These are phyloP conservation scores for Nakazawaea wyomingensis DNA, from an alignment of 805 yeast species.

Conservation along the genomic window DNA sequence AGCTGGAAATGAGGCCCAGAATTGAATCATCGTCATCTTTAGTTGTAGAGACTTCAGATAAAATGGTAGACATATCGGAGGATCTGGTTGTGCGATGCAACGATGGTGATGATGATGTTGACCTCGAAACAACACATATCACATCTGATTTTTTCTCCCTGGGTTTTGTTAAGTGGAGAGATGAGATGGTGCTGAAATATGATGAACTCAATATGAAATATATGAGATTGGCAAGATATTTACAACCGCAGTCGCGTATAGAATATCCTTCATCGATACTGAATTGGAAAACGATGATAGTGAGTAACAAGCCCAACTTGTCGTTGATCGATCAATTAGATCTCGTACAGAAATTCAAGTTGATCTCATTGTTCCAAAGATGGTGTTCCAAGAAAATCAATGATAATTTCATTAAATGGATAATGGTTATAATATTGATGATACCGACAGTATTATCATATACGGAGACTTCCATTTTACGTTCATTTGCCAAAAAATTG, in stretches of 20 bases:
- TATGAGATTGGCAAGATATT: constrained; percentile 19
- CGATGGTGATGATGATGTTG: constrained; percentile 1
- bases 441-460: constrained; percentile 32
- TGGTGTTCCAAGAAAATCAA: constrained; percentile 34
- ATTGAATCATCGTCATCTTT: neutral
- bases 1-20: constrained; percentile 24
- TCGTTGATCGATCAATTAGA: constrained; percentile 28
- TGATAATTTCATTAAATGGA: constrained; percentile 31
- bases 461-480: constrained; percentile 33
- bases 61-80: too few species aligned
- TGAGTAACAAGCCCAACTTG: constrained; percentile 27
- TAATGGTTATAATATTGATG: constrained; percentile 32
- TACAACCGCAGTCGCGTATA: neutral
- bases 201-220: constrained; percentile 15
- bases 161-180: constrained; percentile 9
- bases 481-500: constrained; percentile 37
- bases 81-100: neutral
- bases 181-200: constrained; percentile 17
- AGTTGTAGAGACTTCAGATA: neutral
- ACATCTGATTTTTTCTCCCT: neutral
- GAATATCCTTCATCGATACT: constrained; percentile 32
- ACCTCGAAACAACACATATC: neutral
- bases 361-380: constrained; percentile 35
- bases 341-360: constrained; percentile 28
- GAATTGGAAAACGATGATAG: constrained; percentile 38